Evolutionary conservation across 345 rosid genomes (phyloP), one percentile per base, ranked within the genome.

Genomic region (Clausena lansium): DNA sequence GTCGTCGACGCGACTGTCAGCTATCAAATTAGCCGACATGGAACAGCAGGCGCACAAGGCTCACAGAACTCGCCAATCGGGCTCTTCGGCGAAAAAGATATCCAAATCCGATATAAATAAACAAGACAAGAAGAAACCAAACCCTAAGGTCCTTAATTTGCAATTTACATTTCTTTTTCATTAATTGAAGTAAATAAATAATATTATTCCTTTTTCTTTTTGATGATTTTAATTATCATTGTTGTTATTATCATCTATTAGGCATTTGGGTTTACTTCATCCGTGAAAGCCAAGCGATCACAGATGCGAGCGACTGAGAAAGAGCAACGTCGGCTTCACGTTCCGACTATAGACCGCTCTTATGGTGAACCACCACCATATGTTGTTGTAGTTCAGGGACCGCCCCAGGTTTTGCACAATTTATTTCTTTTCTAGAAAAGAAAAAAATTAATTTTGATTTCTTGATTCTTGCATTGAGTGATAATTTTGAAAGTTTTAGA

Each of bases 301-400:
- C 89, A 91, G 81, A 73, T 89, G 17, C 96, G 87, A 11, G 22
- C 95, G 17, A 88, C 81, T 24, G 99, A 96, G 85, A 92, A 90
- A 85, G 97, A 94, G 82, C 98, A 96, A 84, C 84, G 89, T 4
- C 82, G 90, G 80, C 91, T 92, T 84, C 98, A 89, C 81, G 52
- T 94, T 61, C 98, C 99, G 1, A 75, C 81, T 5, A 88, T 90
- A 65, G 97, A 96, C 80, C 92, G 97, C 68, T 84, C 93, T 74
- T 94, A 92, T 28, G 93, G 97, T 9, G 94, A 88, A 79, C 88
- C 91, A 2, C 83, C 98, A 63, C 98, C 99, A 35, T 91, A 71
- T 76, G 97, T 96, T 30, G 85, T 96, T 60, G 89, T 94, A 5
- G 97, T 96, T 62, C 99, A 96, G 62, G 99, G 98, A 4, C 98